Conservation (phyloP, 169 alveolate genomes). For the Eimeria maxima region DNA sequence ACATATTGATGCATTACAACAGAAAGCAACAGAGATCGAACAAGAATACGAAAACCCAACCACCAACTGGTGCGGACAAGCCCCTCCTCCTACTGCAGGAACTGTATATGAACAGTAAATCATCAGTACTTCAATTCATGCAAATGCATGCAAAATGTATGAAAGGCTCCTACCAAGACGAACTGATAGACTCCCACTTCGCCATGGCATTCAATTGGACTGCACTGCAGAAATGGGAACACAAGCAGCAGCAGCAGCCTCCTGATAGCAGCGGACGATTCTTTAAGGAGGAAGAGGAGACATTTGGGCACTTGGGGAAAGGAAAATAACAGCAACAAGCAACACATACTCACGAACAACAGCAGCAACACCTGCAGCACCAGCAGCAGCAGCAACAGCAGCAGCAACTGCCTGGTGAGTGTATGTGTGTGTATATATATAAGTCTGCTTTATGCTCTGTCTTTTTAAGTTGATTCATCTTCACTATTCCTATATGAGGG, state of each 20-base stretch:
- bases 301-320: neutral
- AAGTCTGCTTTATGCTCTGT: neutral
- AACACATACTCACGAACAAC: no score
- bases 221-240: neutral
- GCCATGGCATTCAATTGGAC: no score
- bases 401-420: neutral
- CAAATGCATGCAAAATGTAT: no score
- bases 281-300: neutral
- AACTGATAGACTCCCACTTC: no score
- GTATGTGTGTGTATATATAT: neutral
- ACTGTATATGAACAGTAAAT: conserved; percentile 52
- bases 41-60: neutral
- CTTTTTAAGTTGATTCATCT: no score
- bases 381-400: neutral
- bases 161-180: no score
- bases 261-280: neutral
- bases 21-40: conserved; percentile 17
- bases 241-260: neutral
- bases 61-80: neutral
- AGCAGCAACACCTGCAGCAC: neutral
- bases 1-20: conserved; percentile 30
- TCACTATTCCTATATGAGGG: no score
- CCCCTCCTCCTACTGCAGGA: neutral
- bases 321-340: neutral
- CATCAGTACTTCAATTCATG: neutral